phyloP scores from a whole-genome alignment of 345 rosid species.

The Boechera retrofracta region DNA sequence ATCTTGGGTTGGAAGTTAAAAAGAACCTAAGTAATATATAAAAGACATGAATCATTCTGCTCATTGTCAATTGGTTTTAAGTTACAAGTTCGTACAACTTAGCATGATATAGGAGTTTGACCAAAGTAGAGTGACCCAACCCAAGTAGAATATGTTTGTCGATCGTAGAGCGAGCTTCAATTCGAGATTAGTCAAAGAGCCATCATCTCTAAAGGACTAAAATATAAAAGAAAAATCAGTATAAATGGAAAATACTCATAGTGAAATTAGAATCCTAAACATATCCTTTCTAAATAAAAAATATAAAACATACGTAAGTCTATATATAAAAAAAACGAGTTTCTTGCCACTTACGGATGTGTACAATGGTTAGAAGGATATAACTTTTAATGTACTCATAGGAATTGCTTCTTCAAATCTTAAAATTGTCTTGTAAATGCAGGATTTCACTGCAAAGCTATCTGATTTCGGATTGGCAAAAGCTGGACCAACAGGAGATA shows the following conservation, averaged over 20 bases:
- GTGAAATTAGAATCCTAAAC: neutral
- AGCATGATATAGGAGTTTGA: too few relatives aligned
- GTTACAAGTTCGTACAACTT: too few relatives aligned
- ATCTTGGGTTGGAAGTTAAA: neutral
- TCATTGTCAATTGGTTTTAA: too few relatives aligned
- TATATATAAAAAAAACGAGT: neutral
- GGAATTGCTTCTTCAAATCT: neutral
- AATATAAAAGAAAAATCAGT: neutral
- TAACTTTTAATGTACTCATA: neutral
- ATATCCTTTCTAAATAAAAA: neutral
- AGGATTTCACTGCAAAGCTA: constrained; percentile 87
- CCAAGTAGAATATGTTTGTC: neutral
- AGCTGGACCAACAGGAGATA: constrained; percentile 97
- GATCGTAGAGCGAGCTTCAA: neutral
- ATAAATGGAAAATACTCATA: neutral
- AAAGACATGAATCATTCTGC: neutral
- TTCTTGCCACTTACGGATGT: neutral
- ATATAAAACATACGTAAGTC: neutral
- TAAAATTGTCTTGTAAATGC: constrained; percentile 4
- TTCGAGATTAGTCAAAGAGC: neutral
- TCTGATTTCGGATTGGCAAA: constrained; percentile 97
- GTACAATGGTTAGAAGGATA: neutral
- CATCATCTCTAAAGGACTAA: neutral
- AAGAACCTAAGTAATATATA: neutral
- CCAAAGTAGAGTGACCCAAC: too few relatives aligned